These are phyloP conservation scores for Eucalyptus sp. DNA, from an alignment of 345 rosid genomes.

Conservation along the genomic window DNA sequence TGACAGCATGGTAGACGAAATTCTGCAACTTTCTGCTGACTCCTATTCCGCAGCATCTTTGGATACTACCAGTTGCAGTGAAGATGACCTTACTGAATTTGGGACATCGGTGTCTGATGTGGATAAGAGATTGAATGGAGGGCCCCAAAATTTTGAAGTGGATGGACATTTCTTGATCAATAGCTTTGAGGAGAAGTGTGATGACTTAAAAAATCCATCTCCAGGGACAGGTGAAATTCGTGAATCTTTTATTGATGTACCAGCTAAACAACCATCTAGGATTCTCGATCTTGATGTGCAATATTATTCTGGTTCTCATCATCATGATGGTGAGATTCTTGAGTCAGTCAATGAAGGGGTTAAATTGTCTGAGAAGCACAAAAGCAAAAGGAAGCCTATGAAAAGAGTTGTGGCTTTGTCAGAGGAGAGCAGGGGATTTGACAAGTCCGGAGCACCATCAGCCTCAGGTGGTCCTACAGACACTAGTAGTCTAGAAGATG, in stretches of 20 bases:
- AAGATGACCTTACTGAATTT: slow-evolving; percentile 39
- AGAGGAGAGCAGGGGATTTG: slow-evolving; percentile 22
- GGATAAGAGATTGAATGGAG: slow-evolving; percentile 20
- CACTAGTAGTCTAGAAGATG: slow-evolving; percentile 11
- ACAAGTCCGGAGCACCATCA: slow-evolving; percentile 16
- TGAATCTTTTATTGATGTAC: slow-evolving; percentile 10
- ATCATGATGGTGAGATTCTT: slow-evolving; percentile 23
- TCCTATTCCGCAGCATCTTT: slow-evolving; percentile 75
- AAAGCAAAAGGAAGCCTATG: slow-evolving; percentile 40
- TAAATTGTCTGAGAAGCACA: slow-evolving; percentile 34
- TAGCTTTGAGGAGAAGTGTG: slow-evolving; percentile 1
- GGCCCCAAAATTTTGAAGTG: not conserved
- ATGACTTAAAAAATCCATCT: slow-evolving; percentile 4
- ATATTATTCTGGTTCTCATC: slow-evolving; percentile 2
- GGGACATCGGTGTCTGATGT: slow-evolving; percentile 26
- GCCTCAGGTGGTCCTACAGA: slow-evolving; percentile 17
- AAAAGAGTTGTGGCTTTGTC: slow-evolving; percentile 41
- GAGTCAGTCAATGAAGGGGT: slow-evolving; percentile 26
- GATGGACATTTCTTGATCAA: slow-evolving; percentile 5
- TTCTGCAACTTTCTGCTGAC: slow-evolving; percentile 84
- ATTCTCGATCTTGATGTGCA: not conserved
- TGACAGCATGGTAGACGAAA: slow-evolving; percentile 85
- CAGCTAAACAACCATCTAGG: slow-evolving; percentile 17
- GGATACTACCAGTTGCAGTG: slow-evolving; percentile 81
- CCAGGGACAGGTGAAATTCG: slow-evolving; percentile 19